Evolutionary conservation across 108 stramenopile genomes (phyloP).

Genomic region (Cylindrotheca closterium): DNA sequence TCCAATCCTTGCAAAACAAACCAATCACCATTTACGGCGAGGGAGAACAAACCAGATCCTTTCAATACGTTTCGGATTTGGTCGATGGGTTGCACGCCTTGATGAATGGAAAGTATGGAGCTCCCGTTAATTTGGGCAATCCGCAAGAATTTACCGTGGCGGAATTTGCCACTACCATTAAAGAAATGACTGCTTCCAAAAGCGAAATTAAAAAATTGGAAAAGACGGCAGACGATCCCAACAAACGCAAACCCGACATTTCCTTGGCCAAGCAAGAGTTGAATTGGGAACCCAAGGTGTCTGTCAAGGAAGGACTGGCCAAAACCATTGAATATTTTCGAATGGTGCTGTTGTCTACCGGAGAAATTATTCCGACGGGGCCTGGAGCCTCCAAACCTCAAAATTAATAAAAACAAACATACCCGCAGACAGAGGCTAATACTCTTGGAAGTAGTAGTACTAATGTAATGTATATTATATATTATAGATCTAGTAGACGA

Average conservation of each 20-base stretch:
- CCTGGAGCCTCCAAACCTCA: slow-evolving; percentile 66
- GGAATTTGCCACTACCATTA: slow-evolving; percentile 88
- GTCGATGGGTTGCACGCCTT: slow-evolving; percentile 95
- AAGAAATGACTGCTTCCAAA: slow-evolving; percentile 62
- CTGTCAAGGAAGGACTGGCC: slow-evolving; percentile 82
- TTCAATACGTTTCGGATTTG: slow-evolving; percentile 97
- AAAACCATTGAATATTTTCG: slow-evolving; percentile 95
- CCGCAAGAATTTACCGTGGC: slow-evolving; percentile 96
- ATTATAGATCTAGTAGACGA: background rate
- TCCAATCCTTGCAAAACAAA: slow-evolving; percentile 94
- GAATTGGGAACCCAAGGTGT: slow-evolving; percentile 89
- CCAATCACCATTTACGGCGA: slow-evolving; percentile 97
- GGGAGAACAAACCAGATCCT: slow-evolving; percentile 95
- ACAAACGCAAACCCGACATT: slow-evolving; percentile 94
- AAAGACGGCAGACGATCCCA: slow-evolving; percentile 91
- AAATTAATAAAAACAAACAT: slow-evolving; percentile 22
- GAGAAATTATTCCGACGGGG: slow-evolving; percentile 90
- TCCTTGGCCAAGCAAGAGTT: slow-evolving; percentile 86
- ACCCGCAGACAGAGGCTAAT: too few species aligned
- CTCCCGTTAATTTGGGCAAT: slow-evolving; percentile 98
- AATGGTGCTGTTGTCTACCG: slow-evolving; percentile 73
- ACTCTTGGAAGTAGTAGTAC: background rate
- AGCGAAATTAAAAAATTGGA: slow-evolving; percentile 77
- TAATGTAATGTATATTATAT: too few species aligned
- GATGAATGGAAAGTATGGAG: slow-evolving; percentile 93